Evolutionary conservation across 1,284 basidiomycete species (phyloP), one percentile per base, ranked within the genome.

Genomic region (Coniferiporia weirii): DNA sequence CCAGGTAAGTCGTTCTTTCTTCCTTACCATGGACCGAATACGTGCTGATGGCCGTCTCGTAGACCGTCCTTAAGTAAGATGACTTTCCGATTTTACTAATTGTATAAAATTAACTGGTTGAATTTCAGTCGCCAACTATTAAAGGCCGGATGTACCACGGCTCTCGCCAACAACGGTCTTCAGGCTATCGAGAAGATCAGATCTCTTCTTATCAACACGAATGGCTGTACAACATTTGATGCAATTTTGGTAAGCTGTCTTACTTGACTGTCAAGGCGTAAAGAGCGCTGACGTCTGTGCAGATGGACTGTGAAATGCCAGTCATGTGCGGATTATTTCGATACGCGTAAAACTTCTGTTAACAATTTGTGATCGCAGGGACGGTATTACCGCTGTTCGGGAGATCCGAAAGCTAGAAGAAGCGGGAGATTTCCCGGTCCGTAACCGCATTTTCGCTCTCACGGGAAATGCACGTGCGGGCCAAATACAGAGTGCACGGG

Each of bases 291-390:
- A 48, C 44, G 38, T 34, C 17, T 17, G 55, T 46, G n/a, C 17
- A 68, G 66, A 69, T 69, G 67, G 67, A 69, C 55, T 67, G 67
- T 34, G 68, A 69, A 56, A 69, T 69, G 68, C 67, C 67, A 8
- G 67, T 68, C 45, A 68, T 69, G 66, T 65, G 58, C 47, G 64
- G 15, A 45, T 19, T 36, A 17, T n/a, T 20, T 53, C 3, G 15
- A 38, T 49, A 32, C 15, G 4, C 8, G 44, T n/a, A 4, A n/a
- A 52, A 46, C 40, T 43, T 12, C 44, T n/a, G 17, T 15, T 20
- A n/a, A n/a, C 52, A 13, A 52, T 35, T n/a, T 46, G 8, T 19
- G 12, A 20, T 2, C 38, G 15, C 35, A 66, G 66, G 66, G 66
- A 68, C 56, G 67, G 67, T 43, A 61, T 66, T 44, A 66, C 65